Evolutionary conservation across 2,329 filamentous ascomycete genomes (phyloP), one percentile per base, ranked within the genome.

Genomic region (Nemania sp.): DNA sequence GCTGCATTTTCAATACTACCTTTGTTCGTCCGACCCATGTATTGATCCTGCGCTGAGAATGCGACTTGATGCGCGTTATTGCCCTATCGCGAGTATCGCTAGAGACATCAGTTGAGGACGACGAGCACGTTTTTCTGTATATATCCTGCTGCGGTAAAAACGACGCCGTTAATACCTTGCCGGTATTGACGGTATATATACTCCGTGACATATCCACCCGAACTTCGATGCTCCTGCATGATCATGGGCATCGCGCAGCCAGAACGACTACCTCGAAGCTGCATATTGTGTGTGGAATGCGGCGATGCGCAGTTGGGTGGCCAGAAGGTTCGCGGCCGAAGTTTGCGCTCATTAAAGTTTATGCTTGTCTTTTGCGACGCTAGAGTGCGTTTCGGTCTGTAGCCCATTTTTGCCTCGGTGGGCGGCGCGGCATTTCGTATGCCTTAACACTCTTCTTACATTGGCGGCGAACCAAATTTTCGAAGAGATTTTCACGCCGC

Each of bases 401-500:
- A 5, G 42, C 11, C 7, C 25, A 29, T 42, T 52, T 37, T 32
- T 39, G 12, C 10, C 37, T 11, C 18, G 11, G 29, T 49, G n/a
- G 20, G 32, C 25, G 29, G 18, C 35, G 35, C 35, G 47, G 11
- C 29, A 34, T 5, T 20, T 49, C 10, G 12, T 17, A 18, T 42
- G 43, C 5, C 29, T n/a, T 29, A 29, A 4, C 25, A 3, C 35
- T 53, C 34, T 18, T 47, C 34, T 57, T 54, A 29, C 42, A 12
- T 40, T 57, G 32, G n/a, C 11, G 47, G 21, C 46, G 20, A 46
- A 15, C 35, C 37, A 7, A 29, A 29, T 29, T 3, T 3, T 7
- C 25, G 7, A 29, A 29, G 25, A 34, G 32, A 18, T 11, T 32
- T 65, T 72, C 65, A 74, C 2, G 72, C 72, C 29, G 68, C 67